Base-by-base conservation (phyloP, 73 alveolate genomes). In the Durusdinium trenchii region DNA sequence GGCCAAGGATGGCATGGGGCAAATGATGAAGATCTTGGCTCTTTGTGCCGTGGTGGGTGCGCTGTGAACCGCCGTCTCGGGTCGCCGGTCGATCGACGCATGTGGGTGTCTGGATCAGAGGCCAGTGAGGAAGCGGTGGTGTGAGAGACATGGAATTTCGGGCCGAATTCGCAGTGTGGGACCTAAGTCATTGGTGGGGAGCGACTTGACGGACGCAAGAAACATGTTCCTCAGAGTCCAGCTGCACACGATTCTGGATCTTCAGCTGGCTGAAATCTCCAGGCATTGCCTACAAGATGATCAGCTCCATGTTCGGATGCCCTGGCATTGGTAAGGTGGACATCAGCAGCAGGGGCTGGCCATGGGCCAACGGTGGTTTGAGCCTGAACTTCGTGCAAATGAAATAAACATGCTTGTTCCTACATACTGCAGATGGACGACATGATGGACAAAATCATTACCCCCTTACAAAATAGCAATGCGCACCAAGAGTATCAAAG, bases 251-350 rank as follows among this genome's bases (percentile, higher is more conserved):
- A n/a, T n/a, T n/a, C n/a, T n/a, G n/a, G n/a, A n/a, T n/a, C n/a
- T n/a, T n/a, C n/a, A n/a, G n/a, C n/a, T n/a, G n/a, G n/a, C n/a
- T n/a, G n/a, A n/a, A n/a, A n/a, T n/a, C n/a, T 23, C 69, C 47
- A 89, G 96, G 96, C 18, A 89, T 89, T 30, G 96, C 83, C 86
- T 89, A 89, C 86, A 89, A 89, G 96, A 89, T 89, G 96, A 69
- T 89, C 96, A 89, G 96, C 51, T 67, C 86, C 52, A 47, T 67
- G 96, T 26, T 10, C 54, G 69, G 71, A n/a, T 6, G 67, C 50
- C 50, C 40, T n/a, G n/a, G 54, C 36, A 12, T 32, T 32, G 45
- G 45, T 45, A 32, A 2, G 3, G 20, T 45, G 0, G 82, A 9
- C 9, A 54, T 54, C 64, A 54, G 9, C 28, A n/a, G n/a, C n/a